These are phyloP conservation scores for Sporothrix mexicana DNA, from an alignment of 2,329 filamentous ascomycete genomes.

Conservation along the genomic window DNA sequence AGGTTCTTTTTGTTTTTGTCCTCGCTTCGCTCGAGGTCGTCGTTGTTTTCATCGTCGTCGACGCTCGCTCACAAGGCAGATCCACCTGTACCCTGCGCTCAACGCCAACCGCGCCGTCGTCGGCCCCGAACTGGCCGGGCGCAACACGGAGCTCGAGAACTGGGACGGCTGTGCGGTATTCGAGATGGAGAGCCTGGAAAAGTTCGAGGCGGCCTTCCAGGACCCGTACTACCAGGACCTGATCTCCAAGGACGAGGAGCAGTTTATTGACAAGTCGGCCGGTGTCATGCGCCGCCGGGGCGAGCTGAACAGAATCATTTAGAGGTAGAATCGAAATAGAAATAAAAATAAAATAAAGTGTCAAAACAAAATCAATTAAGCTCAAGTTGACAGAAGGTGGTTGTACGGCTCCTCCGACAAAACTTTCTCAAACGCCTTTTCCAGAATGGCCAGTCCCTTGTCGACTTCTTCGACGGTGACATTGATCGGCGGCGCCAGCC, in stretches of 20 bases:
- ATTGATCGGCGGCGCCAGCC: conserved; percentile 54
- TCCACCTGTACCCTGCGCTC: conserved; percentile 40
- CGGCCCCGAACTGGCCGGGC: conserved; percentile 30
- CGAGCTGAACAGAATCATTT: conserved; percentile 39
- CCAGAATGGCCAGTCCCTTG: neutral
- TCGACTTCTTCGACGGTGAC: neutral
- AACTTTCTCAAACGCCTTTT: neutral
- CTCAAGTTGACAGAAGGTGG: too few relatives aligned
- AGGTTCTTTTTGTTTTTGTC: neutral
- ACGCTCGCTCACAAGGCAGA: conserved; percentile 33
- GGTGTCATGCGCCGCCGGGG: conserved; percentile 39
- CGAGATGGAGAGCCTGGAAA: conserved; percentile 41
- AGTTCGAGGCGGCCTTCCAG: conserved; percentile 42
- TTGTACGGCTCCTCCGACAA: neutral
- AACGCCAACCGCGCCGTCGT: conserved; percentile 37
- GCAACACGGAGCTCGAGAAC: conserved; percentile 36
- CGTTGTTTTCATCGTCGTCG: neutral
- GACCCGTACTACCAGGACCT: conserved; percentile 44
- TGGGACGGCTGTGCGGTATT: conserved; percentile 46
- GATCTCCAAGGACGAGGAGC: conserved; percentile 43
- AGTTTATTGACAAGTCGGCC: conserved; percentile 43
- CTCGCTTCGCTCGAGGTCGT: neutral
- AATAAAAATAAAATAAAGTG: neutral
- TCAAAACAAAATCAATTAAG: too few relatives aligned
- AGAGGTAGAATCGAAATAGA: neutral